phyloP scores from a whole-genome alignment of 73 alveolate species.

The Tetrahymena malaccensis region DNA sequence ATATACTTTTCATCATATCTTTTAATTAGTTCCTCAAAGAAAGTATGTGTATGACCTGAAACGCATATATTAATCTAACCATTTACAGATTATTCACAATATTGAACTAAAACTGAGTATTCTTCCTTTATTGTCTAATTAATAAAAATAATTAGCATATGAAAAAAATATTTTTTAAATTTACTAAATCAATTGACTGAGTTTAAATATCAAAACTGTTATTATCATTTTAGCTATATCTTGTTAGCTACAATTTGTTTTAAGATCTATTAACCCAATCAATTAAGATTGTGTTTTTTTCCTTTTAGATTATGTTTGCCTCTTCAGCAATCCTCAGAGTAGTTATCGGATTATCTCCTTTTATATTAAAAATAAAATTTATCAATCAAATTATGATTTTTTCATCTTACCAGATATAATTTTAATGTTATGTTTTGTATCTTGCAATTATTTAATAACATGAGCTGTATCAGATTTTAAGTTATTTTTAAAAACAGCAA shows the following conservation, averaged over 20 bases:
- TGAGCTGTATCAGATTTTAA: conserved; percentile 52
- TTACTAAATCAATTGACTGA: background rate
- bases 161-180: no score
- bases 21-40: background rate
- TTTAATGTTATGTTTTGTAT: conserved; percentile 39
- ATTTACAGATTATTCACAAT: background rate
- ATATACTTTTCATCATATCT: background rate
- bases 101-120: background rate
- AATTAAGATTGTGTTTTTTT: background rate
- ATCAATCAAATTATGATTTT: background rate
- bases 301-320: background rate
- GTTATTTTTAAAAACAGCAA: conserved; percentile 59
- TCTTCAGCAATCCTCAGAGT: background rate
- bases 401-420: conserved; percentile 59
- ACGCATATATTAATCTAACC: background rate
- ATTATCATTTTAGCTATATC: background rate
- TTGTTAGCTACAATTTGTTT: background rate
- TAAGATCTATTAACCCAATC: background rate
- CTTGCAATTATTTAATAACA: conserved; percentile 34
- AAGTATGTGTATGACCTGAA: background rate
- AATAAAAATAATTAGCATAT: background rate
- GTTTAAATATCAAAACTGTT: background rate
- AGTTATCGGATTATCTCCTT: background rate
- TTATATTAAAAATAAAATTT: background rate
- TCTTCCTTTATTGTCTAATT: background rate